Conservation (phyloP, 225 moss, liverwort and hornwort species). For the Rhytidiadelphus loreus region DNA sequence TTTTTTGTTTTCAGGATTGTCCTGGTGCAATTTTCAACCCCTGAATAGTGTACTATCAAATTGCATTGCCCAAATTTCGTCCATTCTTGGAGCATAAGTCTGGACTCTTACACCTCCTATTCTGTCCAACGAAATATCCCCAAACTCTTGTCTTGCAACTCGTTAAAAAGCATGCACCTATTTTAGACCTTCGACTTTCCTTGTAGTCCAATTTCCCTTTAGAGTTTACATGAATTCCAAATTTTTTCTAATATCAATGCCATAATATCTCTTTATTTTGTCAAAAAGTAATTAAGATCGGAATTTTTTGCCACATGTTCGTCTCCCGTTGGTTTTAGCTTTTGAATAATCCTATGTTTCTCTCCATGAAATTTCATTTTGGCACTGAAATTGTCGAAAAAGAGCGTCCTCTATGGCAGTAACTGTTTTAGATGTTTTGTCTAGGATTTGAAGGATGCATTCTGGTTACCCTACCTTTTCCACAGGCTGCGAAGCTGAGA, state of each 20-base stretch:
- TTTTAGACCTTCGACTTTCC: neutral
- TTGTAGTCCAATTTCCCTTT: neutral
- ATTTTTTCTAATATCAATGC: neutral
- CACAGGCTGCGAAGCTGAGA: conserved; percentile 5
- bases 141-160: neutral
- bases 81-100: neutral
- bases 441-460: neutral
- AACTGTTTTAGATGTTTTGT: neutral
- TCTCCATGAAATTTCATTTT: neutral
- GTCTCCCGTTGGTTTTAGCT: neutral
- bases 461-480: neutral
- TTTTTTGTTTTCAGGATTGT: neutral
- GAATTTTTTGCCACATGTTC: neutral
- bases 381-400: neutral
- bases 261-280: neutral
- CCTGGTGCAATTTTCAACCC: neutral
- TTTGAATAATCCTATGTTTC: neutral
- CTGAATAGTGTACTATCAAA: too few species aligned
- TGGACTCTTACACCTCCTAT: neutral
- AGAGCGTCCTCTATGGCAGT: neutral
- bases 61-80: neutral
- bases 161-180: neutral
- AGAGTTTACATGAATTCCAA: neutral
- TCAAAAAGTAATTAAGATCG: neutral
- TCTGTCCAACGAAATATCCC: neutral